A percentile compares a stretch with the other conserved stretches of the same genome.
These are phyloP conservation scores for Vaccinium corymbosum DNA, from an alignment of 148 eudicot species.

Conservation along the genomic window DNA sequence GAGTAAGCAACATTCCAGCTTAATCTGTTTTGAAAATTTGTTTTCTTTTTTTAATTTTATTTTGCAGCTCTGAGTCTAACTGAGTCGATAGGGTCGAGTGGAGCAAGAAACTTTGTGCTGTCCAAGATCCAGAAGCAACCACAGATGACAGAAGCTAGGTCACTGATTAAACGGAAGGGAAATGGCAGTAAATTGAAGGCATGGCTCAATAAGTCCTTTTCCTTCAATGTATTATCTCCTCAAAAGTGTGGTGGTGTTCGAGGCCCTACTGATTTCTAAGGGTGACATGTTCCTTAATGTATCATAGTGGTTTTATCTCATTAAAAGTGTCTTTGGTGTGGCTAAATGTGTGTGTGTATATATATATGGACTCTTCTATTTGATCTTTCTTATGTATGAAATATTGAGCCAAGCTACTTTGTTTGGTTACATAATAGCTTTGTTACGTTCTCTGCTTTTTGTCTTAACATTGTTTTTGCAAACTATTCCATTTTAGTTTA, in stretches of 20 bases:
- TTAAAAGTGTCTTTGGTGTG: too few species aligned
- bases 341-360: background rate
- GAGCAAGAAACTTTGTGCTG: constrained; percentile 49
- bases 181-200: constrained; percentile 32
- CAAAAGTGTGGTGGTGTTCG: background rate
- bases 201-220: constrained; percentile 47
- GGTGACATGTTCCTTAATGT: background rate
- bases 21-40: background rate
- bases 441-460: background rate
- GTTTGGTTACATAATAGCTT: background rate
- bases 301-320: background rate
- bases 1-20: background rate
- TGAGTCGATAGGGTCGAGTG: constrained; percentile 44
- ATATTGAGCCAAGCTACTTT: background rate
- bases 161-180: constrained; percentile 14
- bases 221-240: constrained; percentile 28
- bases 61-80: constrained; percentile 37
- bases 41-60: background rate
- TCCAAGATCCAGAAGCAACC: constrained; percentile 40
- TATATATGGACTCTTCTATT: background rate
- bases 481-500: background rate
- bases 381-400: background rate
- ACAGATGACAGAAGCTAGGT: constrained; percentile 26
- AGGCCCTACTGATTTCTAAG: background rate
- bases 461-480: background rate